A percentile compares a stretch with the other conserved stretches of the same genome.
Conservation (phyloP, 2,329 filamentous ascomycete species). For the Furcasterigmium sp. region DNA sequence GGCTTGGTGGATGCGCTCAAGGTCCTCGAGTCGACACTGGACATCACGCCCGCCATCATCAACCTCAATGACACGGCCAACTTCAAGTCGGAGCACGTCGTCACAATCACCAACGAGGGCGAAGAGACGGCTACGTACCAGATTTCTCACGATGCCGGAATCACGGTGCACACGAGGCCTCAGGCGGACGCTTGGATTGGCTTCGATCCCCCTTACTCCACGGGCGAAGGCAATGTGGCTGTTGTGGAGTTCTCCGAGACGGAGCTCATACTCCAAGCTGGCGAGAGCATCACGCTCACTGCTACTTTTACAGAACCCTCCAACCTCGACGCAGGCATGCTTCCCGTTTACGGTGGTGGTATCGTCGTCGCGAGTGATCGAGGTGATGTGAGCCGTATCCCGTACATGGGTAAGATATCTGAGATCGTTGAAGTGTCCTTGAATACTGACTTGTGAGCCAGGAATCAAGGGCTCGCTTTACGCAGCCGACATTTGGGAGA, state of each 20-base stretch:
- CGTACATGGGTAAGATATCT: constrained; percentile 5
- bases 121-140: constrained; percentile 4
- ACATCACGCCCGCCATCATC: constrained; percentile 41
- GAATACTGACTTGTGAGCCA: background rate
- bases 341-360: constrained; percentile 3
- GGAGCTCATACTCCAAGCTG: background rate
- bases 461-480: constrained; percentile 14
- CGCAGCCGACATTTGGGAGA: constrained; percentile 12
- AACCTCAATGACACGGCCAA: constrained; percentile 54
- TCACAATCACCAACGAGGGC: constrained; percentile 1
- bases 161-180: constrained; percentile 4
- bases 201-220: background rate
- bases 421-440: background rate
- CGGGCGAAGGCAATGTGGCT: background rate
- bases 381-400: constrained; percentile 1
- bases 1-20: constrained; percentile 53
- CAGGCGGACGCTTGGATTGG: constrained; percentile 4
- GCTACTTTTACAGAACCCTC: background rate
- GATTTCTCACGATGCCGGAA: constrained; percentile 3
- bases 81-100: constrained; percentile 4
- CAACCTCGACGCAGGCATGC: background rate
- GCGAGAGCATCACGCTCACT: background rate
- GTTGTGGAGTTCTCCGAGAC: background rate
- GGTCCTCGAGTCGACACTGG: constrained; percentile 24
- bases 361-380: constrained; percentile 3